A percentile compares a stretch with the other conserved stretches of the same genome.
phyloP scores from a whole-genome alignment of 495 filamentous ascomycete species.

The Amphirosellinia nigrospora region DNA sequence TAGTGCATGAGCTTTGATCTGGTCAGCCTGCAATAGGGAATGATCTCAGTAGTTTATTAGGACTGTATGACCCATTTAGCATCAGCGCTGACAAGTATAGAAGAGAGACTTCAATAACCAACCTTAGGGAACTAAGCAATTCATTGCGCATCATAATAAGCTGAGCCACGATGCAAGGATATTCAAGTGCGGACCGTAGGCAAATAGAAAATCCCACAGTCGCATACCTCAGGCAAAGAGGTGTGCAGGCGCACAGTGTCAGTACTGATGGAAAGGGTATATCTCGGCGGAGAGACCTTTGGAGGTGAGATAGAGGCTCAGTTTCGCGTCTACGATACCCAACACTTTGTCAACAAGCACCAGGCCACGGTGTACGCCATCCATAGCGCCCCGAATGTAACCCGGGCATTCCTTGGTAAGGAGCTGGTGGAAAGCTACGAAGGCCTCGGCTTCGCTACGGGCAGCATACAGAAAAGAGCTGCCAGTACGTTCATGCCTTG shows the following conservation, averaged over 20 bases:
- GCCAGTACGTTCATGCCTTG: slow-evolving; percentile 99
- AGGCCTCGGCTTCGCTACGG: slow-evolving; percentile 92
- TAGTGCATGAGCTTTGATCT: slow-evolving; percentile 80
- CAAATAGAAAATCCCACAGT: slow-evolving; percentile 98
- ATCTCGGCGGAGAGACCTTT: slow-evolving; percentile 91
- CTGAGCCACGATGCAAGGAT: slow-evolving; percentile 98
- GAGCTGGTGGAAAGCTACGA: slow-evolving; percentile 86
- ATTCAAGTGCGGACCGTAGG: slow-evolving; percentile 93
- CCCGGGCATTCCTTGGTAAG: slow-evolving; percentile 89
- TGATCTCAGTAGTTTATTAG: slow-evolving; percentile 87
- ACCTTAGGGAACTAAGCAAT: slow-evolving; percentile 84
- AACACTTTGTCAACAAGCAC: slow-evolving; percentile 89
- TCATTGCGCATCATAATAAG: slow-evolving; percentile 84
- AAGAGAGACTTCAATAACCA: slow-evolving; percentile 34
- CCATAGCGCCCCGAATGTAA: slow-evolving; percentile 95
- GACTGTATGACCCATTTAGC: slow-evolving; percentile 57
- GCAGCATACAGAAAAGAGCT: slow-evolving; percentile 93
- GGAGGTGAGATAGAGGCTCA: slow-evolving; percentile 78
- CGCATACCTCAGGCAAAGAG: slow-evolving; percentile 90
- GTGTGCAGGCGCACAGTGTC: slow-evolving; percentile 94
- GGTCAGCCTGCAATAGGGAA: slow-evolving; percentile 85
- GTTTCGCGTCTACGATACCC: slow-evolving; percentile 86
- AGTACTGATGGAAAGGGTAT: slow-evolving; percentile 96
- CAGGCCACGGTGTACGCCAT: slow-evolving; percentile 91
- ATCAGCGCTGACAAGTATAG: slow-evolving; percentile 22